A percentile compares a stretch with the other conserved stretches of the same genome.
Evolutionary conservation across 352 stramenopile species (phyloP).

Genomic region (Pythium aphanidermatum): DNA sequence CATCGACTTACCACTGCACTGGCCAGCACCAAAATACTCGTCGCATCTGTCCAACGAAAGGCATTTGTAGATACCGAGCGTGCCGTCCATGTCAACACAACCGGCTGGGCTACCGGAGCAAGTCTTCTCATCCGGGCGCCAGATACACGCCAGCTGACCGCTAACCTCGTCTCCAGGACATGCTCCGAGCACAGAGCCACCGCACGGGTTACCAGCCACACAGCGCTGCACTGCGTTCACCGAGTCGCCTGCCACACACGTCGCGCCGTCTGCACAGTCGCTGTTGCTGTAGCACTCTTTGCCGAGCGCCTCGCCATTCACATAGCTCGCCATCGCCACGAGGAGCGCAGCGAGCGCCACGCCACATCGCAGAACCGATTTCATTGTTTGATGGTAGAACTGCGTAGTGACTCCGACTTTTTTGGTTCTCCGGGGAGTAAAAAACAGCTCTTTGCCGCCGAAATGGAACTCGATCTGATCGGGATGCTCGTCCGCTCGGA

Average conservation of each 20-base stretch:
- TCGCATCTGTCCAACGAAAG: conserved; percentile 73
- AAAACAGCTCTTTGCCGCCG: too few relatives aligned
- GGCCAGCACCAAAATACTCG: conserved; percentile 42
- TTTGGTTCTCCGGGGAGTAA: conserved; percentile 4
- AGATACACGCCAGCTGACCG: conserved; percentile 69
- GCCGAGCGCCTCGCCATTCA: conserved; percentile 24
- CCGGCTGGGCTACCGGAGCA: conserved; percentile 10
- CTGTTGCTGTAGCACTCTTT: conserved; percentile 47
- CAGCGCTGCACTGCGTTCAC: conserved; percentile 53
- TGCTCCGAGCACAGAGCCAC: conserved; percentile 35
- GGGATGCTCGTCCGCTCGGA: too few relatives aligned
- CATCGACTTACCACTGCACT: conserved; percentile 47
- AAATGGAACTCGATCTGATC: too few relatives aligned
- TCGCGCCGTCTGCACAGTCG: conserved; percentile 58
- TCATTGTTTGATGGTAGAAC: conserved; percentile 5
- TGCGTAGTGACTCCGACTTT: not conserved
- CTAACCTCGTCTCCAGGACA: conserved; percentile 52
- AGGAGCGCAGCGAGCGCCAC: conserved; percentile 13
- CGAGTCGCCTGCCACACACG: conserved; percentile 72
- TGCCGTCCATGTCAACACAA: conserved; percentile 26
- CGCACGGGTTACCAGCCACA: conserved; percentile 50
- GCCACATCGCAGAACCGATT: conserved; percentile 5
- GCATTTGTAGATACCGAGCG: conserved; percentile 71
- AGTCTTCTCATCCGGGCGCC: conserved; percentile 23
- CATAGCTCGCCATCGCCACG: not conserved